Evolutionary conservation across 2,329 filamentous ascomycete genomes (phyloP).

Genomic region (Clonostachys rhizophaga): DNA sequence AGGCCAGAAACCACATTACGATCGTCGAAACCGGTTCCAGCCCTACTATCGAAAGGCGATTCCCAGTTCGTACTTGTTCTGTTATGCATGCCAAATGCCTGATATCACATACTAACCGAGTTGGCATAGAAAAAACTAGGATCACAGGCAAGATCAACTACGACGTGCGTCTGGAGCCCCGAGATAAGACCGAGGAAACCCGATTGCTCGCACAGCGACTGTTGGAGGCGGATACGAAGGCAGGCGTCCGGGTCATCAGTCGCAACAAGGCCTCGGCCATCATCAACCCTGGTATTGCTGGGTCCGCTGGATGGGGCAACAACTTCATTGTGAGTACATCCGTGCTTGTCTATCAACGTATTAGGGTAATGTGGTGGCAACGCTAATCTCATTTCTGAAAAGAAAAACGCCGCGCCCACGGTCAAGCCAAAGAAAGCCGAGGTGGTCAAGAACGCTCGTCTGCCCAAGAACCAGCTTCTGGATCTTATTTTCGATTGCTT

Average conservation of each 20-base stretch:
- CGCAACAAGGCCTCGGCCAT: conserved; percentile 43
- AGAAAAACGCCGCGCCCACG: conserved; percentile 8
- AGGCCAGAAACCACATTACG: conserved; percentile 38
- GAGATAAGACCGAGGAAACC: conserved; percentile 66
- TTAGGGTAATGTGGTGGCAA: not conserved
- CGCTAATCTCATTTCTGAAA: not conserved
- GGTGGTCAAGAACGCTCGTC: conserved; percentile 79
- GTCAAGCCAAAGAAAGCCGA: conserved; percentile 60
- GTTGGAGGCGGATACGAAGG: conserved; percentile 40
- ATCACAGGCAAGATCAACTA: conserved; percentile 69
- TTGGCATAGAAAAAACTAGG: conserved; percentile 66
- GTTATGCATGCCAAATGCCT: not conserved
- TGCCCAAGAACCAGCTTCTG: conserved; percentile 82
- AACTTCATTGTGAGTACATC: conserved; percentile 51
- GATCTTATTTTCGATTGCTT: conserved; percentile 83
- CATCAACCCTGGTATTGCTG: conserved; percentile 48
- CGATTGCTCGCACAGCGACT: conserved; percentile 56
- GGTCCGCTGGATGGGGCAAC: conserved; percentile 28
- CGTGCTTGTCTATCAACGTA: not conserved
- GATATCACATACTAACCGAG: conserved; percentile 10
- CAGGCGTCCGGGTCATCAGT: conserved; percentile 44
- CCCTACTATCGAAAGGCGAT: conserved; percentile 69
- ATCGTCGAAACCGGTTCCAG: conserved; percentile 38
- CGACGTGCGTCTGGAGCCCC: conserved; percentile 71
- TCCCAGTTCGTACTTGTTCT: conserved; percentile 53